phyloP scores from a whole-genome alignment of 2,329 filamentous ascomycete species.

The Albifimbria verrucaria region DNA sequence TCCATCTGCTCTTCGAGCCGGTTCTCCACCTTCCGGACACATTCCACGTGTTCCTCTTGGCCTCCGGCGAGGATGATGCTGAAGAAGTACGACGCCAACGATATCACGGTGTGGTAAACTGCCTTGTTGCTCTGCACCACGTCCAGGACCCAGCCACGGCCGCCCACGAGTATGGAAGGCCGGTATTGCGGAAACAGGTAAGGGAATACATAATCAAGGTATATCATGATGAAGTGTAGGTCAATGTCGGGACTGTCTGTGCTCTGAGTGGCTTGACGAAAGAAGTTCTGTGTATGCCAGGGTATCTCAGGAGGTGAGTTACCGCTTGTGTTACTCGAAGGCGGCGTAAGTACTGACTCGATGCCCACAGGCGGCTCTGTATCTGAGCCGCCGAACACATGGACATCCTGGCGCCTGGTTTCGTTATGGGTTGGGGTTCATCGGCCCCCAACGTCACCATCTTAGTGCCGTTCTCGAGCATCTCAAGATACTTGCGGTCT shows the following conservation, averaged over 20 bases:
- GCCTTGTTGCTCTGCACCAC: constrained; percentile 54
- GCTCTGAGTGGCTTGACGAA: constrained; percentile 15
- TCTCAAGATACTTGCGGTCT: constrained; percentile 45
- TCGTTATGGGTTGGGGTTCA: constrained; percentile 6
- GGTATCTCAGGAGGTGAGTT: constrained; percentile 27
- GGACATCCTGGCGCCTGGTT: constrained; percentile 4
- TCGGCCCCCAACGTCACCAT: constrained; percentile 18
- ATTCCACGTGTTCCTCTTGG: constrained; percentile 29
- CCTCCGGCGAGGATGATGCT: constrained; percentile 38
- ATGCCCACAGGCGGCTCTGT: constrained; percentile 21
- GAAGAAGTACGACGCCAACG: constrained; percentile 56
- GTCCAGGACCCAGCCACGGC: constrained; percentile 58
- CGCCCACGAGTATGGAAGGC: constrained; percentile 52
- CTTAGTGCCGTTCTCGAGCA: constrained; percentile 32
- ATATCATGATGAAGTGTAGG: constrained; percentile 51
- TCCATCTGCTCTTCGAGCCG: constrained; percentile 42
- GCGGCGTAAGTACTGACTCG: constrained; percentile 21
- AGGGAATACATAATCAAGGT: constrained; percentile 60
- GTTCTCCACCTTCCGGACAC: constrained; percentile 29
- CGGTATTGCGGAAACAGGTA: constrained; percentile 62
- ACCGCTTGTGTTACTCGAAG: constrained; percentile 25
- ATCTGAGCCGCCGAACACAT: constrained; percentile 22
- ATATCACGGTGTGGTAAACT: constrained; percentile 54
- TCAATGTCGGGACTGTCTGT: constrained; percentile 23
- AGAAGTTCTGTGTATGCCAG: constrained; percentile 27